Percentiles rank a stretch among this genome's conserved stretches.
phyloP scores from a whole-genome alignment of 805 yeast genomes.

The Priceomyces fermenticarens region DNA sequence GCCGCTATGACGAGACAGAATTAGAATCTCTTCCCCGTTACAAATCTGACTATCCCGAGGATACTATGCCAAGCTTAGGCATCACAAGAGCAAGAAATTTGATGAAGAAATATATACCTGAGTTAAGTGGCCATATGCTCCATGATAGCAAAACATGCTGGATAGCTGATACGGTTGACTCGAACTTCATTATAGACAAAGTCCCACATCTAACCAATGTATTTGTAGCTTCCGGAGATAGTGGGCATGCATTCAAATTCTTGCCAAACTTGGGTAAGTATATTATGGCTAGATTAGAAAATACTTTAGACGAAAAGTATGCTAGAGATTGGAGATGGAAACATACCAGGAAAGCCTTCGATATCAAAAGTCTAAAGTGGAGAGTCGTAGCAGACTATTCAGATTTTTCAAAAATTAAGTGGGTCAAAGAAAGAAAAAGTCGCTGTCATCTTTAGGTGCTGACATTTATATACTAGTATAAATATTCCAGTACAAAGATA shows the following conservation, averaged over 20 bases:
- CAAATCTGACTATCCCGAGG: conserved; percentile 19
- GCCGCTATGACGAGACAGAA: conserved; percentile 9
- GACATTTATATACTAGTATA: not conserved
- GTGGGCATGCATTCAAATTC: conserved; percentile 39
- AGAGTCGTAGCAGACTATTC: conserved; percentile 4
- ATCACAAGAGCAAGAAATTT: conserved; percentile 21
- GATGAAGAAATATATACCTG: conserved; percentile 36
- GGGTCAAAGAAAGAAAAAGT: conserved; percentile 1
- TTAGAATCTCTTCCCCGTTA: conserved; percentile 33
- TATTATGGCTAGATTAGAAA: conserved; percentile 5
- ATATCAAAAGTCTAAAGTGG: conserved; percentile 1
- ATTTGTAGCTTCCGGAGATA: conserved; percentile 35
- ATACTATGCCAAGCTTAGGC: conserved; percentile 33
- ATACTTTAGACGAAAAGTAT: not conserved
- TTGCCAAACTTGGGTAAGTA: conserved; percentile 30
- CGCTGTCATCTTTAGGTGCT: not conserved
- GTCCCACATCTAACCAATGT: conserved; percentile 25
- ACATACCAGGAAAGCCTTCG: not conserved
- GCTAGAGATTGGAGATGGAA: conserved; percentile 4
- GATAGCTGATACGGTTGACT: conserved; percentile 33
- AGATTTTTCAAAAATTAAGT: not conserved
- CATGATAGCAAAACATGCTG: conserved; percentile 21
- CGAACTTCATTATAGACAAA: conserved; percentile 31
- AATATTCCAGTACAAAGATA: not conserved
- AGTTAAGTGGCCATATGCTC: conserved; percentile 26